Base-by-base conservation (phyloP, 192 early-diverging fungal genomes). In the Pilobolus umbonatus region DNA sequence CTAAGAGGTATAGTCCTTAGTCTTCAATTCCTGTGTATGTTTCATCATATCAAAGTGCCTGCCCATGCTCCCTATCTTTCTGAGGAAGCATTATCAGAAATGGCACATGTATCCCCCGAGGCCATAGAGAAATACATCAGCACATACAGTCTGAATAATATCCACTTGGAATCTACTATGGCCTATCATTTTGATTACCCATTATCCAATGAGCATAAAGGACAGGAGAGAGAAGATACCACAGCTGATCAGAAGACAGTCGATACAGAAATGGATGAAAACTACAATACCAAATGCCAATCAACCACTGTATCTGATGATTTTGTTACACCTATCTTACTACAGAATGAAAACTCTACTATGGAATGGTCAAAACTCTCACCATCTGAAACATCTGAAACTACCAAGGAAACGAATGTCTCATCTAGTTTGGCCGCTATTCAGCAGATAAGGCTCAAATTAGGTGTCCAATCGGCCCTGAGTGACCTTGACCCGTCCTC, bases 1-100 rank as follows among this genome's bases (percentile, higher is more conserved):
- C 55, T 75, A 26, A 76, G 73, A 44, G 72, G 72, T 43, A 50
- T 79, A 6, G 56, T 74, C 25, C 57, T 78, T 9, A 72, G 67
- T 14, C 68, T 80, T 32, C 75, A 82, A 30, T 61, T 61, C 42
- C 38, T 67, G 12, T 67, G 65, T 43, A 32, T 61, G 51, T 59
- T 61, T 25, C 31, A 49, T 11, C 42, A 67, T 35, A 61, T 67
- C 34, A 40, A 45, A n/a, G 46, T 67, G 5, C 58, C 65, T 5
- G 24, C 43, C 1, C 65, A 67, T 47, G 35, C 52, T 40, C 65
- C 65, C 30, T 67, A 67, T 54, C 45, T 67, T 1, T 25, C 40
- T 42, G 51, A 44, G 40, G 43, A 55, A 4, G 19, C 21, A 11
- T 26, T 67, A 10, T 5, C 19, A 24, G 34, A 61, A 42, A 61